Evolutionary conservation across 2,329 filamentous ascomycete genomes (phyloP), one percentile per base, ranked within the genome.

Genomic region (Colletotrichum limetticola): DNA sequence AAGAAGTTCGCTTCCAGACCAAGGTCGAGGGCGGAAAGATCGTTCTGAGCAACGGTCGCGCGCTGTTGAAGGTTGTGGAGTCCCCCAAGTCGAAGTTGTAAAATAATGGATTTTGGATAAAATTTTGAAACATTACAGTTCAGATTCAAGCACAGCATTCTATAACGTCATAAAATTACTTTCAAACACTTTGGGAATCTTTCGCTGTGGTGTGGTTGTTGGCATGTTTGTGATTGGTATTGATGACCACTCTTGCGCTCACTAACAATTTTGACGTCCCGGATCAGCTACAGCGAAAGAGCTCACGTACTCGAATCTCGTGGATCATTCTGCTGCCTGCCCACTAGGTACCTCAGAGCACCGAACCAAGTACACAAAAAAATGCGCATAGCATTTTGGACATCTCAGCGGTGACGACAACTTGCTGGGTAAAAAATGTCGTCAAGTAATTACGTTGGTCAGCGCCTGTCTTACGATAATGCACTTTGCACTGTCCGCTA

Each of bases 401-500:
- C n/a, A 60, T 24, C 30, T 11, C 5, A 56, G 35, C 55, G 66
- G 61, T 66, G 66, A 66, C 46, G 52, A 32, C 24, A 55, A 59
- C 42, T 22, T 22, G 71, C 66, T 58, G 12, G 28, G 5, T 30
- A 24, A 26, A 73, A 66, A 57, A 89, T 88, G 86, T 66, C 83
- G 62, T 71, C 78, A 22, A 77, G 77, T 14, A 79, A 82, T 59
- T 84, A 88, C 77, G 80, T 92, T 74, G 94, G 94, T 65, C 92
- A 97, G 82, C 91, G 97, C 16, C 86, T 96, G 53, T 97, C 94
- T 4, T 97, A 94, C 78, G 91, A 93, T 76, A 91, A 91, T 37
- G 90, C 91, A 24, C 84, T 93, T 55, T 98, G 95, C 83, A 98
- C 96, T 1, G 89, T 98, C 71, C 92, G 95, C 74, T 98, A 95